Evolutionary conservation across 129 eudicot genomes (phyloP), one percentile per base, ranked within the genome.

Genomic region (Ambrosia trifida): DNA sequence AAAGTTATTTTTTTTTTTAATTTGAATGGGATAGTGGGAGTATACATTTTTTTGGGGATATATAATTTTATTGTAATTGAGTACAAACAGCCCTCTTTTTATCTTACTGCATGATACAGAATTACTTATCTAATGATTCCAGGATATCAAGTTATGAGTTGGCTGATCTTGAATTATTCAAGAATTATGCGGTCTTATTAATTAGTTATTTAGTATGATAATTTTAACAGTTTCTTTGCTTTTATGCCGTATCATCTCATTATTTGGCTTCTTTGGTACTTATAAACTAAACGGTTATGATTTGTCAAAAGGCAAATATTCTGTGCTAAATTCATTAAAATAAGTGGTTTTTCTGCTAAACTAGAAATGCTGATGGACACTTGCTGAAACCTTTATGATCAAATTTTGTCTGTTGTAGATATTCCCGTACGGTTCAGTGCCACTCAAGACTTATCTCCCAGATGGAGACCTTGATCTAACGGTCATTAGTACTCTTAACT

Each of bases 381-480:
- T 36, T 17, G 13, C 11, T 66, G 67, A 43, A 32, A 18, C 43
- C 40, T 19, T 12, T 46, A 47, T 33, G 43, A 36, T 14, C 61
- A 65, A 61, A 49, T 60, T 43, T 4, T 49, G 19, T 59, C 8
- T 3, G 65, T 68, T 76, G 61, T 74, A 94, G 98, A 96, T 87
- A 40, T 86, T 89, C 72, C 85, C 98, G 7, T 87, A 89, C 61
- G 98, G 98, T 16, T 94, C 98, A 8, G 97, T 94, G 76, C 98
- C 97, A 52, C 90, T 94, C 7, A 94, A 89, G 85, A 89, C 98
- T 16, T 94, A 85, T 68, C 86, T 94, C 35, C 96, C 98, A 12
- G 96, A 94, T 77, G 98, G 98, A 67, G 98, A 94, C 79, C 85
- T 94, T 76, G 98, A 94, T 76, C 78, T 94, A 77, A 89, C 98